Percentiles rank a stretch among this genome's conserved stretches.
Conservation (phyloP, 768 basidiomycete genomes). For the Fibroporia radiculosa region DNA sequence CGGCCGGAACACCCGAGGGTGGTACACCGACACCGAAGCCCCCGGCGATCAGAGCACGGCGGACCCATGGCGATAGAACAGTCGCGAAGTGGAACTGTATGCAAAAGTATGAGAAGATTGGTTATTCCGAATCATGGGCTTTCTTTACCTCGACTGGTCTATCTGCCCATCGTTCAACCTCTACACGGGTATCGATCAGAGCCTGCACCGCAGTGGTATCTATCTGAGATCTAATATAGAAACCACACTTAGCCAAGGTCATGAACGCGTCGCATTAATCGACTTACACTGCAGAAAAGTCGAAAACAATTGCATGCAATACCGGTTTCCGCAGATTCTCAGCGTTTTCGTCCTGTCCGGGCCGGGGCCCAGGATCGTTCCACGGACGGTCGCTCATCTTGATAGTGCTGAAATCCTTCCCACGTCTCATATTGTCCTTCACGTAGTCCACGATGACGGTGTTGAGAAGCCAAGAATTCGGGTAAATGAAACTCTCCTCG, state of each 20-base stretch:
- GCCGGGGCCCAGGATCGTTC: slow-evolving; percentile 83
- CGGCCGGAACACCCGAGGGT: slow-evolving; percentile 34
- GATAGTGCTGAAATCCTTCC: slow-evolving; percentile 61
- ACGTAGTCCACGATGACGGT: slow-evolving; percentile 74
- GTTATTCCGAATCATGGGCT: neutral
- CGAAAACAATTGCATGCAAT: slow-evolving; percentile 83
- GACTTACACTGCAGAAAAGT: slow-evolving; percentile 77
- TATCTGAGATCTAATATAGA: slow-evolving; percentile 59
- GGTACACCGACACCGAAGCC: slow-evolving; percentile 77
- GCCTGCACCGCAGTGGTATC: slow-evolving; percentile 91
- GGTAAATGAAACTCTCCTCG: slow-evolving; percentile 86
- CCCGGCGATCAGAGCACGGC: slow-evolving; percentile 80
- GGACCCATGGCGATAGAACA: slow-evolving; percentile 89
- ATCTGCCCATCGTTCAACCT: slow-evolving; percentile 85
- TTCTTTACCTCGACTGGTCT: slow-evolving; percentile 56
- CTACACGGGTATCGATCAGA: slow-evolving; percentile 79
- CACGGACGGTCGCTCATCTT: slow-evolving; percentile 73
- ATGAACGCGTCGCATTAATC: neutral
- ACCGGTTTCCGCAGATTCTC: slow-evolving; percentile 51
- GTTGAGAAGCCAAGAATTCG: slow-evolving; percentile 66
- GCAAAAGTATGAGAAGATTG: neutral
- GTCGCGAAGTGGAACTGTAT: slow-evolving; percentile 88
- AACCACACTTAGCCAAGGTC: neutral
- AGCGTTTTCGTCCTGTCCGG: slow-evolving; percentile 40
- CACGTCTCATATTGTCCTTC: slow-evolving; percentile 67